Evolutionary conservation across 1,139 yeast species (phyloP), one percentile per base, ranked within the genome.

Genomic region (Entelexis paramagnoliae): DNA sequence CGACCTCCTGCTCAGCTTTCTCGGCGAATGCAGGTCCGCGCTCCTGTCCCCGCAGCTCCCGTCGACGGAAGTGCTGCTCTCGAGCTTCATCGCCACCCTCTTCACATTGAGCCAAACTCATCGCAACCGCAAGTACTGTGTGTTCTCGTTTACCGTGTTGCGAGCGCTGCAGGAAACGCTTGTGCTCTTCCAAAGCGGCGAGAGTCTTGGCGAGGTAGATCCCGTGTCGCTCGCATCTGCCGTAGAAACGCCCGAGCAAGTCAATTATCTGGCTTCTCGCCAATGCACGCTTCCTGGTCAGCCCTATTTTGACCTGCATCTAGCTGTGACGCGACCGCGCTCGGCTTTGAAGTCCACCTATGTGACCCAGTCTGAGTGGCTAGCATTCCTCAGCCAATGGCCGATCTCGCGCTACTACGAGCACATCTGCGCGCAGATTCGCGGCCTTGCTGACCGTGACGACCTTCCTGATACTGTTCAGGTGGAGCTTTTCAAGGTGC

Each of bases 241-340:
- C 10, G n/a, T 53, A 6, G 14, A 24, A 3, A 7, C 44, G 3
- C 41, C 17, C 1, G 45, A 47, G 3, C 48, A 47, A 13, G 56
- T 57, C 2, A 14, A 28, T n/a, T 56, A 50, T 35, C 17, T 56
- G n/a, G 59, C 59, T 1, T 45, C 56, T 1, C 50, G 57, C 8
- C 59, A 57, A 19, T 33, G 47, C 16, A 20, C 35, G n/a, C 34
- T 47, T 20, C 44, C 51, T 3, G 24, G 43, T 3, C 56, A 52
- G 50, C 58, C 55, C 0, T 48, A 17, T 17, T 44, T 20, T 16
- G 55, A 56, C 28, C 14, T 42, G 2, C 38, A 42, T 2, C 14
- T 42, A 17, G 46, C 46, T 13, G 13, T 42, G 19, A 16, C 16
- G 5, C 22, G 20, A 17, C 13, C 36, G 13, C 29, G 29, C 6